Evolutionary conservation across 2,329 filamentous ascomycete species (phyloP).

Genomic region (Paecilomyces dactylethromorphus): DNA sequence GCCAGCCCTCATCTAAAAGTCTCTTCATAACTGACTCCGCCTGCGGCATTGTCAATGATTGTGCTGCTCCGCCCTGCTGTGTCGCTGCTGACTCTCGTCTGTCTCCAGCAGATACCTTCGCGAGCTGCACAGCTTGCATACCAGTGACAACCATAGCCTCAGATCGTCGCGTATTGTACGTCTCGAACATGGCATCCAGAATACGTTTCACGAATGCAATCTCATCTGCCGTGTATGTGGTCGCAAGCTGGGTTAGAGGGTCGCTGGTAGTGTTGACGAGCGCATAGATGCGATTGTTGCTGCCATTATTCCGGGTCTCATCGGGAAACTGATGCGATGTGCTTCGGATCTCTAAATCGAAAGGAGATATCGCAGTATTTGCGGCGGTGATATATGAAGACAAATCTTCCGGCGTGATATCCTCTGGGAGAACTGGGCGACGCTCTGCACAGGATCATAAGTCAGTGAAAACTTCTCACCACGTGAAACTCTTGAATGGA

Average conservation of each 20-base stretch:
- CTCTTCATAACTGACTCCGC: slow-evolving; percentile 65
- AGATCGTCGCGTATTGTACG: slow-evolving; percentile 69
- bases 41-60: slow-evolving; percentile 66
- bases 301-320: neutral
- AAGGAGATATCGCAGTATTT: slow-evolving; percentile 65
- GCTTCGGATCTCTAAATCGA: slow-evolving; percentile 83
- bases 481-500: neutral
- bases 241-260: slow-evolving; percentile 77
- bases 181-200: slow-evolving; percentile 87
- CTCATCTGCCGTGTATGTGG: slow-evolving; percentile 72
- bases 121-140: slow-evolving; percentile 70
- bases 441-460: slow-evolving; percentile 27
- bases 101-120: slow-evolving; percentile 36
- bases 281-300: slow-evolving; percentile 60
- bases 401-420: slow-evolving; percentile 65
- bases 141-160: slow-evolving; percentile 78
- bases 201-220: slow-evolving; percentile 83
- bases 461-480: neutral
- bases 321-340: slow-evolving; percentile 58
- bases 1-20: slow-evolving; percentile 75
- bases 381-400: slow-evolving; percentile 62
- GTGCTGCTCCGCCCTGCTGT: slow-evolving; percentile 27
- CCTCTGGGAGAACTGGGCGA: slow-evolving; percentile 46
- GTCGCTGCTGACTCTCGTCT: slow-evolving; percentile 43
- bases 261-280: slow-evolving; percentile 87